Conservation (phyloP, 257 asterid species). For the Sherardia arvensis region DNA sequence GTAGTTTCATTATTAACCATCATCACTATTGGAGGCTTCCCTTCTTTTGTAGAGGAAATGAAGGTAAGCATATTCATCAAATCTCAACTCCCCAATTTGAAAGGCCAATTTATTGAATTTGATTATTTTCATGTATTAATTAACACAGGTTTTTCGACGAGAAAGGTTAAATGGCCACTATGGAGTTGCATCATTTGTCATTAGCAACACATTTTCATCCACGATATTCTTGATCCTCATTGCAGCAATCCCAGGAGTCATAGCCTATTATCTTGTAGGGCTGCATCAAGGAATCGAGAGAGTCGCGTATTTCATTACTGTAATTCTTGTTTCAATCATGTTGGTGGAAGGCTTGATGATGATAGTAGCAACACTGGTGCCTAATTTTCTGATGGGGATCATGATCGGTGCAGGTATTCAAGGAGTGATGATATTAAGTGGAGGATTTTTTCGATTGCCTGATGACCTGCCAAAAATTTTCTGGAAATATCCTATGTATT, state of each 20-base stretch:
- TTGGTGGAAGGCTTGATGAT: slow-evolving; percentile 70
- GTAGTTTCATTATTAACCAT: slow-evolving; percentile 30
- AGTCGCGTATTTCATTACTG: slow-evolving; percentile 28
- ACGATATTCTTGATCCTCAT: slow-evolving; percentile 37
- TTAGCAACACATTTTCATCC: slow-evolving; percentile 50
- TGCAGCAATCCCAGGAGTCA: slow-evolving; percentile 43
- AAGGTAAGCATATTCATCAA: slow-evolving; percentile 27
- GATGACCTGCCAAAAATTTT: too few relatives aligned
- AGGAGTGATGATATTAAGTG: too few relatives aligned
- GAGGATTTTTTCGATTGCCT: too few relatives aligned
- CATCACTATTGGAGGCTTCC: slow-evolving; percentile 61
- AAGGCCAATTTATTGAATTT: too few relatives aligned
- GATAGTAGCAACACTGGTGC: slow-evolving; percentile 50
- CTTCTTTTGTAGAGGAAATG: slow-evolving; percentile 52
- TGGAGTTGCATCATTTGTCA: slow-evolving; percentile 37
- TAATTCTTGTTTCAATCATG: slow-evolving; percentile 47
- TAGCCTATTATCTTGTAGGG: slow-evolving; percentile 38
- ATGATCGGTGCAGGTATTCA: slow-evolving; percentile 45
- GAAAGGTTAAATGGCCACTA: slow-evolving; percentile 64
- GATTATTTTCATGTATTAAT: too few relatives aligned
- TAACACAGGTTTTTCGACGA: slow-evolving; percentile 36
- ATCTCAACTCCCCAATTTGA: not conserved
- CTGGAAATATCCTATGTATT: too few relatives aligned
- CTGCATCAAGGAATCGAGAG: slow-evolving; percentile 22
- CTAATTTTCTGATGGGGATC: slow-evolving; percentile 50